Conservation (phyloP, 2,329 filamentous ascomycete genomes). For the Hansfordia pulvinata region DNA sequence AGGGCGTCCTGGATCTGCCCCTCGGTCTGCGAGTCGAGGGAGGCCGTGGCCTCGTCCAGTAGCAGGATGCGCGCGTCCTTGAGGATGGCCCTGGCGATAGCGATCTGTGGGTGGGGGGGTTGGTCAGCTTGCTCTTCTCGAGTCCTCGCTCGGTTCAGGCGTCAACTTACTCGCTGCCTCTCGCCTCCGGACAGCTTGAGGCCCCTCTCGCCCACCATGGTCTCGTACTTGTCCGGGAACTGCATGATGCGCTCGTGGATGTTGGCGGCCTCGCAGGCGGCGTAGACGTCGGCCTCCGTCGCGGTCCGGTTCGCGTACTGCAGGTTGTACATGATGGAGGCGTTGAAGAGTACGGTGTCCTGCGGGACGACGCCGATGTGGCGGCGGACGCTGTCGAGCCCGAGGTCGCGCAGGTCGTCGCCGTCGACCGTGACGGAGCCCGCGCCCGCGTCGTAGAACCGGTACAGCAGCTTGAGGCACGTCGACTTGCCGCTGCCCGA, state of each 20-base stretch:
- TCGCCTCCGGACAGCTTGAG: conserved; percentile 41
- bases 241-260: conserved; percentile 44
- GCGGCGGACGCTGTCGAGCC: conserved; percentile 28
- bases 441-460: conserved; percentile 41
- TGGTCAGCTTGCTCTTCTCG: no score
- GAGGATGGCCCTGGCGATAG: conserved; percentile 51
- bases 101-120: conserved; percentile 27
- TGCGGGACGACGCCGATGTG: conserved; percentile 44
- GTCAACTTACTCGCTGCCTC: conserved; percentile 37
- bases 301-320: conserved; percentile 40
- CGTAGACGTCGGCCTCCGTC: conserved; percentile 38
- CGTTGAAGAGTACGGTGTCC: conserved; percentile 40
- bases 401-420: conserved; percentile 37
- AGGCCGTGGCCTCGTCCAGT: conserved; percentile 59
- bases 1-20: conserved; percentile 42
- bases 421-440: conserved; percentile 42
- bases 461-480: conserved; percentile 41
- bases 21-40: conserved; percentile 50
- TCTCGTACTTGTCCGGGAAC: conserved; percentile 30
- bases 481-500: conserved; percentile 41
- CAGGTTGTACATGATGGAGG: conserved; percentile 45
- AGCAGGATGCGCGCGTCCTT: conserved; percentile 58
- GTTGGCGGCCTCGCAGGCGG: conserved; percentile 39
- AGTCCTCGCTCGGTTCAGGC: no score
- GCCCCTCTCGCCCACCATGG: conserved; percentile 13